phyloP scores from a whole-genome alignment of 257 asterid species.

The Solanum infundibuliforme region DNA sequence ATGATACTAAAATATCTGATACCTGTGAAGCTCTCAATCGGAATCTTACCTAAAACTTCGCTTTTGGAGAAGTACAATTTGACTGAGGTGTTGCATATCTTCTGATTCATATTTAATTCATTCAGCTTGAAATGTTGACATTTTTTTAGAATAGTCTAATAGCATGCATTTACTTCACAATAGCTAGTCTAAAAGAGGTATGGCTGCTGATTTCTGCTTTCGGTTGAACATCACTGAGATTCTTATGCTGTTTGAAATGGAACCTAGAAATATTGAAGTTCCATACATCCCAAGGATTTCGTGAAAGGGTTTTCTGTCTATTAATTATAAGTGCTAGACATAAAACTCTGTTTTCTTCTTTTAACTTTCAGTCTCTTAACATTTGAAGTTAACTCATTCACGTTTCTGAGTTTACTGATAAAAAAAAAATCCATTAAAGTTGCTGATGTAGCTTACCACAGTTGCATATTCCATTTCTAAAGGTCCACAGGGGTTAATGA shows the following conservation, averaged over 20 bases:
- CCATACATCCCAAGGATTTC: background rate
- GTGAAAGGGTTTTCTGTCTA: background rate
- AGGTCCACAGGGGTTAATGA: background rate
- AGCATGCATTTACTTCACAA: background rate
- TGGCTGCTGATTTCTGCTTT: background rate
- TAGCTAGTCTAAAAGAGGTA: background rate
- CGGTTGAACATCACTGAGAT: background rate
- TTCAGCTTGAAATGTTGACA: background rate
- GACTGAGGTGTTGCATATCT: conserved; percentile 52
- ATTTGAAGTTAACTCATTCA: background rate
- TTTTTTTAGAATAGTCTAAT: background rate
- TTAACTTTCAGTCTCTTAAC: background rate
- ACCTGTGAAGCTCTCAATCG: conserved; percentile 91
- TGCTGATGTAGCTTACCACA: background rate
- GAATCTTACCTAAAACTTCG: conserved; percentile 49
- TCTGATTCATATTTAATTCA: background rate
- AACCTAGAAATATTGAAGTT: background rate
- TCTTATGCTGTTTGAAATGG: background rate
- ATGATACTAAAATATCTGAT: conserved; percentile 86
- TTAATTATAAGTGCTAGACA: background rate
- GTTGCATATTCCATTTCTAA: background rate
- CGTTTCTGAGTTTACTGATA: background rate
- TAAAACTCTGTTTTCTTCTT: background rate
- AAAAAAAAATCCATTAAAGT: background rate
- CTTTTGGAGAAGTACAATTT: conserved; percentile 71